Evolutionary conservation across 108 stramenopile genomes (phyloP).

Genomic region (Cyclotella baltica): DNA sequence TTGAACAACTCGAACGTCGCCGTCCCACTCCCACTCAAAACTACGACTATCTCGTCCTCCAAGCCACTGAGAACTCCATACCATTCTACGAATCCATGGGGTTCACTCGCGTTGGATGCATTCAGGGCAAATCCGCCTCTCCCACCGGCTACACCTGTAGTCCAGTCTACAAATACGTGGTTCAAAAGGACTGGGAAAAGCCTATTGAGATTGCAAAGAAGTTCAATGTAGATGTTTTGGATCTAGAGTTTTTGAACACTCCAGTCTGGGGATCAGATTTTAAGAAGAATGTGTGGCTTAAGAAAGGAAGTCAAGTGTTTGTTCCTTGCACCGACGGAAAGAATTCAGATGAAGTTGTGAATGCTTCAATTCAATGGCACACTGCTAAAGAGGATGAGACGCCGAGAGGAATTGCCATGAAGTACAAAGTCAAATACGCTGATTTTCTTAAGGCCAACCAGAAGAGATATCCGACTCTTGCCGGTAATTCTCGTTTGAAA

Average conservation of each 20-base stretch:
- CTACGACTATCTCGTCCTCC: slow-evolving; percentile 89
- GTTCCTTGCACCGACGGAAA: slow-evolving; percentile 46
- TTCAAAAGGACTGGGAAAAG: slow-evolving; percentile 64
- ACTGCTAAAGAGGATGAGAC: slow-evolving; percentile 87
- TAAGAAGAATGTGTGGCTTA: slow-evolving; percentile 59
- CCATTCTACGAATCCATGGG: slow-evolving; percentile 92
- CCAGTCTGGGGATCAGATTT: slow-evolving; percentile 59
- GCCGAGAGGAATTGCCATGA: slow-evolving; percentile 77
- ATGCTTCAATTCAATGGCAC: slow-evolving; percentile 71
- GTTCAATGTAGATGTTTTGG: slow-evolving; percentile 78
- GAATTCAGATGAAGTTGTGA: not conserved
- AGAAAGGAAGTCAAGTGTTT: slow-evolving; percentile 70
- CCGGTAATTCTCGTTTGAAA: slow-evolving; percentile 65
- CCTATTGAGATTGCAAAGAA: slow-evolving; percentile 66
- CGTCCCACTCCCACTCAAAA: slow-evolving; percentile 61
- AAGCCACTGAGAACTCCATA: slow-evolving; percentile 91
- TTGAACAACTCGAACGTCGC: slow-evolving; percentile 83
- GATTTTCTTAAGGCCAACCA: slow-evolving; percentile 75
- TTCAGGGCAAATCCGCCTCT: slow-evolving; percentile 31
- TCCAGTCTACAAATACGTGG: slow-evolving; percentile 58
- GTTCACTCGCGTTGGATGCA: slow-evolving; percentile 84
- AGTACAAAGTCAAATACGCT: slow-evolving; percentile 62
- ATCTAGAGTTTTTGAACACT: slow-evolving; percentile 83
- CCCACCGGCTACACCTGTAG: slow-evolving; percentile 52
- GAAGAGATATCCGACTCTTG: slow-evolving; percentile 66